These are phyloP conservation scores for Austroboletus eburneus DNA, from an alignment of 768 basidiomycete species.

Conservation along the genomic window DNA sequence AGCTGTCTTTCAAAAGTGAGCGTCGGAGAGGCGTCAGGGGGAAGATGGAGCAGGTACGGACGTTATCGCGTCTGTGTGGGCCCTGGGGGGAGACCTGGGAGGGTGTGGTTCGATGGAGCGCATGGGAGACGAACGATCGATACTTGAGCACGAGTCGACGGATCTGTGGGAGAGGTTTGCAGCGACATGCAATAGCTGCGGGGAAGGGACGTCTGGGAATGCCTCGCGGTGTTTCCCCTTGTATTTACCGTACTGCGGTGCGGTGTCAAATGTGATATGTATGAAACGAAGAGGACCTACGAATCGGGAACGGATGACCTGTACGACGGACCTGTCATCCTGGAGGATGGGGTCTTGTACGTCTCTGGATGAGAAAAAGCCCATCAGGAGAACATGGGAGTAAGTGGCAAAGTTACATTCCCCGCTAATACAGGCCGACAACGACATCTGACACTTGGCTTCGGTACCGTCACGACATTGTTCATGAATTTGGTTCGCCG, in stretches of 20 bases:
- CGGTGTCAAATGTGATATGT: conserved; percentile 5
- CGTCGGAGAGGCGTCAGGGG: conserved; percentile 7
- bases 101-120: conserved; percentile 20
- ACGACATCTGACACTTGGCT: conserved; percentile 27
- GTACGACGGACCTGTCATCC: conserved; percentile 46
- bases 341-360: conserved; percentile 17
- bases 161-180: conserved; percentile 19
- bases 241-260: conserved; percentile 49
- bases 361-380: conserved; percentile 30
- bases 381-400: conserved; percentile 20
- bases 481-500: no score
- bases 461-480: conserved; percentile 10
- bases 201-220: conserved; percentile 29
- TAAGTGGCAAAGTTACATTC: conserved; percentile 21
- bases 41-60: conserved; percentile 31
- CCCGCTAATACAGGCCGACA: conserved; percentile 3
- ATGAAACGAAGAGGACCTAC: conserved; percentile 36
- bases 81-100: conserved; percentile 23
- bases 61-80: conserved; percentile 51
- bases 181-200: conserved; percentile 29
- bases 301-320: conserved; percentile 59
- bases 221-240: conserved; percentile 55
- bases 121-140: conserved; percentile 18
- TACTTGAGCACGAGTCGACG: conserved; percentile 11
- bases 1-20: conserved; percentile 36